Percentiles rank a stretch among this genome's conserved stretches.
Conservation (phyloP, 495 filamentous ascomycete species). For the Penicillium coprophilum region DNA sequence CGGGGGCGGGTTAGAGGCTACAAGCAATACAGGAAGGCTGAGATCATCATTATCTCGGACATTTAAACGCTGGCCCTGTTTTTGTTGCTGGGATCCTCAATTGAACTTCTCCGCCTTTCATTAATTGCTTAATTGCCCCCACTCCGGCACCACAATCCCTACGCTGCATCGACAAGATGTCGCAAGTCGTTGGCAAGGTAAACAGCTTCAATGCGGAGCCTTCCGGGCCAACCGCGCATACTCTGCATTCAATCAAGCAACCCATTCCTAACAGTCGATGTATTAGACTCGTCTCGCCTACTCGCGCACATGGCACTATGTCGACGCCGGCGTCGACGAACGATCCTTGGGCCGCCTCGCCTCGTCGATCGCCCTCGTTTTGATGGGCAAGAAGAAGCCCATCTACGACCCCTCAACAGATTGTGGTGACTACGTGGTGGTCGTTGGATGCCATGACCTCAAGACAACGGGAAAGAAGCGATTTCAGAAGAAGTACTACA, state of each 20-base stretch:
- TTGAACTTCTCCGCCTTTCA: background rate
- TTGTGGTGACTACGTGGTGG: constrained; percentile 98
- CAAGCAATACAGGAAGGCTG: constrained; percentile 18
- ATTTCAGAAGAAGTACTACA: constrained; percentile 91
- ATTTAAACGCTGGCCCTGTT: background rate
- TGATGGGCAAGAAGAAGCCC: constrained; percentile 99
- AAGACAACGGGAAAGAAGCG: constrained; percentile 89
- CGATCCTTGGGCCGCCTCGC: constrained; percentile 79
- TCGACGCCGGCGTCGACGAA: constrained; percentile 63
- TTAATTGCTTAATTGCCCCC: background rate
- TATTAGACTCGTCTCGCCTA: constrained; percentile 91
- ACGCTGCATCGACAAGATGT: constrained; percentile 35
- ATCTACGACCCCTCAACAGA: constrained; percentile 95
- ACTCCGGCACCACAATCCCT: background rate
- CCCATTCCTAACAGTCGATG: constrained; percentile 8
- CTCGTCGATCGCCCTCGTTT: constrained; percentile 80
- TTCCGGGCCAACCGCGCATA: constrained; percentile 6
- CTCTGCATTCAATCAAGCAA: constrained; percentile 2
- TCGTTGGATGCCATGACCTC: constrained; percentile 80
- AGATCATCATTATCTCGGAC: constrained; percentile 21
- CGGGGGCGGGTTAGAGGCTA: constrained; percentile 8
- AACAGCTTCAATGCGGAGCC: constrained; percentile 15
- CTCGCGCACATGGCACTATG: constrained; percentile 88
- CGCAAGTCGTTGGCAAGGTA: constrained; percentile 51
- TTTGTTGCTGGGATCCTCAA: constrained; percentile 1